phyloP scores from a whole-genome alignment of 148 eudicot species.

The Camellia sinensis region DNA sequence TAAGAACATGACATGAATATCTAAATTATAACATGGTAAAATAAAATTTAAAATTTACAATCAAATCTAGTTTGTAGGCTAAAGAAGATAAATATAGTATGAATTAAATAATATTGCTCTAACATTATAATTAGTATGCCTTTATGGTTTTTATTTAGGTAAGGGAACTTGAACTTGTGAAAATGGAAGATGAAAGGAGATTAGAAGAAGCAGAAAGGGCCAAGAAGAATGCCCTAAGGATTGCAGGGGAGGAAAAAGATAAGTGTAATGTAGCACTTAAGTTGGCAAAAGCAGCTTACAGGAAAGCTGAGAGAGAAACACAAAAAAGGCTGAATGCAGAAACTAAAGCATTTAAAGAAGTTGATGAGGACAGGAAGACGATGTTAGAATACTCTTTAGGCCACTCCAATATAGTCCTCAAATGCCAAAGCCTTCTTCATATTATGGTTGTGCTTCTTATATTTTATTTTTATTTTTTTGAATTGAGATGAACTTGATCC shows the following conservation, averaged over 20 bases:
- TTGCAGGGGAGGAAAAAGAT: conserved; percentile 10
- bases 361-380: background rate
- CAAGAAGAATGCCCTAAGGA: background rate
- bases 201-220: conserved; percentile 8
- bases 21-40: too few relatives aligned
- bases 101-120: background rate
- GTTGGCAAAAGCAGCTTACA: background rate
- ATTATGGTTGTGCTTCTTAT: conserved; percentile 13
- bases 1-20: too few relatives aligned
- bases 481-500: background rate
- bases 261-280: conserved; percentile 1
- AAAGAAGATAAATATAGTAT: too few relatives aligned
- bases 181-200: conserved; percentile 8
- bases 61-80: too few relatives aligned
- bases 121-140: background rate
- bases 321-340: background rate
- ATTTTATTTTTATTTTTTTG: background rate
- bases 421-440: conserved; percentile 12
- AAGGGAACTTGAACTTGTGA: conserved; percentile 15
- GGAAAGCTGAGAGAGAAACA: background rate
- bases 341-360: conserved; percentile 1
- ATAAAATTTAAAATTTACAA: too few relatives aligned
- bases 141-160: background rate
- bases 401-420: conserved; percentile 2
- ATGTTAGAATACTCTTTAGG: conserved; percentile 3